phyloP scores from a whole-genome alignment of 441 rosid species.

The Pelargonium myrrhifolium region DNA sequence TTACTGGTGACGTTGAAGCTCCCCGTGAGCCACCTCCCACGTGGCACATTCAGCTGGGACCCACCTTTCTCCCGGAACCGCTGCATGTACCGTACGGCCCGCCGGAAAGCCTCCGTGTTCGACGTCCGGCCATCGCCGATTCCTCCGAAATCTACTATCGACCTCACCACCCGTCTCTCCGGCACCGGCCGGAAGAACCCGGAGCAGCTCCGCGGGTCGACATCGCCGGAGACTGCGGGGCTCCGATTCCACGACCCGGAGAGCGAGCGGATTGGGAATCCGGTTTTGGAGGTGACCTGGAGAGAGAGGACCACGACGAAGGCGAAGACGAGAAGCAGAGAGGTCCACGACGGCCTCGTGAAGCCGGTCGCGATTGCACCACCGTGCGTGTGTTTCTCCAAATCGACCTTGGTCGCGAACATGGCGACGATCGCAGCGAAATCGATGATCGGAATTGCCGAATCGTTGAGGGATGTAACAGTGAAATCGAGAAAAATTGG shows the following conservation, averaged over 20 bases:
- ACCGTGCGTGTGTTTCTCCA: neutral
- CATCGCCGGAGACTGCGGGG: neutral
- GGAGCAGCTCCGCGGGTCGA: slow-evolving; percentile 31
- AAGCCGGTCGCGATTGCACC: neutral
- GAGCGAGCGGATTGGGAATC: neutral
- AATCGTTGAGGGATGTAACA: neutral
- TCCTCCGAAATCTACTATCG: slow-evolving; percentile 73
- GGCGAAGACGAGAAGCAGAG: slow-evolving; percentile 44
- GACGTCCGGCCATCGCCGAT: slow-evolving; percentile 73
- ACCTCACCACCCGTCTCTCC: slow-evolving; percentile 47
- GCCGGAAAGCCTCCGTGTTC: slow-evolving; percentile 65
- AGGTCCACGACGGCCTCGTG: slow-evolving; percentile 41
- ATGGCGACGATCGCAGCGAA: neutral
- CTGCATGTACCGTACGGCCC: slow-evolving; percentile 45
- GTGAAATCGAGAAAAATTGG: neutral
- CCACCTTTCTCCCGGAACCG: slow-evolving; percentile 47
- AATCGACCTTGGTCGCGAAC: slow-evolving; percentile 1
- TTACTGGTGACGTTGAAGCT: slow-evolving; percentile 83
- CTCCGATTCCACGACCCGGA: neutral
- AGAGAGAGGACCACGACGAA: slow-evolving; percentile 38
- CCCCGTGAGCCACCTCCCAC: slow-evolving; percentile 77
- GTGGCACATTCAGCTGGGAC: slow-evolving; percentile 65
- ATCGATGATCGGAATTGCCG: neutral
- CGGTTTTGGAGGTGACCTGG: slow-evolving; percentile 23
- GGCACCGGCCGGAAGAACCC: slow-evolving; percentile 32